Percentiles rank a stretch among this genome's conserved stretches.
Conservation (phyloP, 768 basidiomycete species). For the Kwoniella mangroviensis region DNA sequence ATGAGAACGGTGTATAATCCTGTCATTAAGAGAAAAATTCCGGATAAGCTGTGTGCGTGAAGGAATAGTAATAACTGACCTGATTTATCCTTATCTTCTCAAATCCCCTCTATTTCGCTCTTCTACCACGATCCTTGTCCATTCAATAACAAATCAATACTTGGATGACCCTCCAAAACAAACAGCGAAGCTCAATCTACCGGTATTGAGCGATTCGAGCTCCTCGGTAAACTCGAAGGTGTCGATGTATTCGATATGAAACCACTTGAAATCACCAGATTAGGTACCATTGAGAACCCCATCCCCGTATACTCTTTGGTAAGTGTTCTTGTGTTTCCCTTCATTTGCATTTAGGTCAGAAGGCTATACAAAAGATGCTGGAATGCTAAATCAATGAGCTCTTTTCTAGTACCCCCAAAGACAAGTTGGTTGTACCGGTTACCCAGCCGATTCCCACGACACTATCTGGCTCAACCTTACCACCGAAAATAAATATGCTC, state of each 20-base stretch:
- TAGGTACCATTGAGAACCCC: slow-evolving; percentile 86
- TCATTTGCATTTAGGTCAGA: slow-evolving; percentile 12
- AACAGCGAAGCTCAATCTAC: slow-evolving; percentile 78
- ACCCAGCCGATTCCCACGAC: slow-evolving; percentile 93
- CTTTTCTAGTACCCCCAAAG: slow-evolving; percentile 80
- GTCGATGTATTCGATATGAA: slow-evolving; percentile 86
- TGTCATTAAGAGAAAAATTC: not conserved
- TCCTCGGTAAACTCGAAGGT: slow-evolving; percentile 85
- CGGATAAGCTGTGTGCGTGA: not conserved
- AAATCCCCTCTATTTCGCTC: not conserved
- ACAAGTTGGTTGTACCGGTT: slow-evolving; percentile 91
- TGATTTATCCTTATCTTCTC: not conserved
- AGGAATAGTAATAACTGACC: not conserved
- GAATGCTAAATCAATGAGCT: not conserved
- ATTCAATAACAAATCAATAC: not conserved
- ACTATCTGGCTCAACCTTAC: slow-evolving; percentile 79
- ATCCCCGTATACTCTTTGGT: slow-evolving; percentile 86
- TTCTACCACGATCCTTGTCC: not conserved
- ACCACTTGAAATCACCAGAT: slow-evolving; percentile 78
- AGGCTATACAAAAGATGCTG: too few relatives aligned
- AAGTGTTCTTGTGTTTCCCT: slow-evolving; percentile 56
- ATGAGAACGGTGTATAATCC: not conserved
- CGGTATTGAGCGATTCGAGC: slow-evolving; percentile 93
- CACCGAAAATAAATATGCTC: too few relatives aligned
- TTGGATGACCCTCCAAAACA: not conserved